Conservation (phyloP, 176 grass and related monocot genomes). For the Aegilops longissima region DNA sequence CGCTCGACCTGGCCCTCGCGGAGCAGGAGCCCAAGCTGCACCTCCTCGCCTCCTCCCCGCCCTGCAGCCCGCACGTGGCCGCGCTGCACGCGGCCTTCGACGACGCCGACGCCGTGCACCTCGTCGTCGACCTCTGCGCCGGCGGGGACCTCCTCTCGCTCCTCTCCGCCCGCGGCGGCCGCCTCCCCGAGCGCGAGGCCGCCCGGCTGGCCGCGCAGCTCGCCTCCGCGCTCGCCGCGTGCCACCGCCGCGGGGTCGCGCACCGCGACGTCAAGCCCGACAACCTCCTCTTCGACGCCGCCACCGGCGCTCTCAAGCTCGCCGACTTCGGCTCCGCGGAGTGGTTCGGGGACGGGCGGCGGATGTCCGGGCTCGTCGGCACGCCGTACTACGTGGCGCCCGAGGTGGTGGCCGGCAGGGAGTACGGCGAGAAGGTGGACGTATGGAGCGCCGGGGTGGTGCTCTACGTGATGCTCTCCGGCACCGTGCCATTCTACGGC, state of each 20-base stretch:
- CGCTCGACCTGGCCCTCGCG: slow-evolving; percentile 58
- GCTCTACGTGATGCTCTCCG: slow-evolving; percentile 69
- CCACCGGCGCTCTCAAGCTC: slow-evolving; percentile 47
- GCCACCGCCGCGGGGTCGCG: slow-evolving; percentile 74
- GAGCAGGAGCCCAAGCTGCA: slow-evolving; percentile 73
- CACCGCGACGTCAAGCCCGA: slow-evolving; percentile 91
- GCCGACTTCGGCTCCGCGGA: slow-evolving; percentile 72
- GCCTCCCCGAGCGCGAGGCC: slow-evolving; percentile 63
- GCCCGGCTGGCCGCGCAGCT: slow-evolving; percentile 27
- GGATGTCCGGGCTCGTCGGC: slow-evolving; percentile 58
- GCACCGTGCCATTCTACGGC: slow-evolving; percentile 64
- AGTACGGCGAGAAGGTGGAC: slow-evolving; percentile 78
- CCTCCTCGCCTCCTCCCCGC: slow-evolving; percentile 38
- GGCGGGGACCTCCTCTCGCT: slow-evolving; percentile 53
- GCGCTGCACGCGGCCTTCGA: slow-evolving; percentile 58
- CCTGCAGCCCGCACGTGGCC: slow-evolving; percentile 42
- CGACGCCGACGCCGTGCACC: slow-evolving; percentile 51
- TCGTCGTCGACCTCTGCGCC: slow-evolving; percentile 61
- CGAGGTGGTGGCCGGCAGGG: slow-evolving; percentile 60
- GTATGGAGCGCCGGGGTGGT: slow-evolving; percentile 83
- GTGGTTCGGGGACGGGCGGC: slow-evolving; percentile 53
- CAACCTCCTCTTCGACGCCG: slow-evolving; percentile 63
- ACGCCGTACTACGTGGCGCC: slow-evolving; percentile 80
- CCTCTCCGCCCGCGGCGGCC: slow-evolving; percentile 36
- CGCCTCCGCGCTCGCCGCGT: slow-evolving; percentile 33